Evolutionary conservation across 441 rosid genomes (phyloP).

Genomic region (Pelargonium australe): DNA sequence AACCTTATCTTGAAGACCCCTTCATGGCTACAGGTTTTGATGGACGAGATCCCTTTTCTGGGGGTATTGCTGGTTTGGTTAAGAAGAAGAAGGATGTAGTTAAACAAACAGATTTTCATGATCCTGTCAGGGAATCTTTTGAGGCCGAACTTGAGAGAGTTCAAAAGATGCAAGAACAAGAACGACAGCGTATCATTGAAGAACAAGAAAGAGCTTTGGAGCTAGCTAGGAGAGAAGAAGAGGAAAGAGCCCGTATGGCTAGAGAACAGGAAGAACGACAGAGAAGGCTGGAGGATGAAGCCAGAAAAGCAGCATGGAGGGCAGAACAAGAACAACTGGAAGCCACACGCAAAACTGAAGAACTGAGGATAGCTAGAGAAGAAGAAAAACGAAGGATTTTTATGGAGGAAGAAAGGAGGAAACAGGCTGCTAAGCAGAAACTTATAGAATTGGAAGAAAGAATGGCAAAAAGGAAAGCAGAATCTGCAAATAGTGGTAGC

Average conservation of each 20-base stretch:
- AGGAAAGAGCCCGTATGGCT: slow-evolving; percentile 62
- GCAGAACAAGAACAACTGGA: slow-evolving; percentile 78
- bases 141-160: slow-evolving; percentile 99
- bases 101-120: slow-evolving; percentile 76
- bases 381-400: slow-evolving; percentile 70
- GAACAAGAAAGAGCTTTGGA: slow-evolving; percentile 85
- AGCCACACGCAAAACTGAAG: slow-evolving; percentile 65
- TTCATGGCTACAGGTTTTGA: slow-evolving; percentile 48
- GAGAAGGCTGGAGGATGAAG: slow-evolving; percentile 77
- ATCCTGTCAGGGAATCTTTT: slow-evolving; percentile 91
- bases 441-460: slow-evolving; percentile 89
- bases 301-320: slow-evolving; percentile 81
- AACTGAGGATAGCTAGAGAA: slow-evolving; percentile 77
- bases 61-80: slow-evolving; percentile 57
- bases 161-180: slow-evolving; percentile 93
- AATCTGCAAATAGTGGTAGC: slow-evolving; percentile 37
- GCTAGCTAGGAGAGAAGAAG: slow-evolving; percentile 78
- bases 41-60: slow-evolving; percentile 63
- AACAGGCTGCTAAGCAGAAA: slow-evolving; percentile 89
- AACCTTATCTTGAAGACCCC: slow-evolving; percentile 60
- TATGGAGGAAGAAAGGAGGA: slow-evolving; percentile 95
- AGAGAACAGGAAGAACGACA: slow-evolving; percentile 72
- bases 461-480: slow-evolving; percentile 80
- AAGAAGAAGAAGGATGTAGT: slow-evolving; percentile 73
- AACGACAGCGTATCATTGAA: slow-evolving; percentile 58